phyloP scores from a whole-genome alignment of 2,329 filamentous ascomycete species.

The Ophiostoma quercus region DNA sequence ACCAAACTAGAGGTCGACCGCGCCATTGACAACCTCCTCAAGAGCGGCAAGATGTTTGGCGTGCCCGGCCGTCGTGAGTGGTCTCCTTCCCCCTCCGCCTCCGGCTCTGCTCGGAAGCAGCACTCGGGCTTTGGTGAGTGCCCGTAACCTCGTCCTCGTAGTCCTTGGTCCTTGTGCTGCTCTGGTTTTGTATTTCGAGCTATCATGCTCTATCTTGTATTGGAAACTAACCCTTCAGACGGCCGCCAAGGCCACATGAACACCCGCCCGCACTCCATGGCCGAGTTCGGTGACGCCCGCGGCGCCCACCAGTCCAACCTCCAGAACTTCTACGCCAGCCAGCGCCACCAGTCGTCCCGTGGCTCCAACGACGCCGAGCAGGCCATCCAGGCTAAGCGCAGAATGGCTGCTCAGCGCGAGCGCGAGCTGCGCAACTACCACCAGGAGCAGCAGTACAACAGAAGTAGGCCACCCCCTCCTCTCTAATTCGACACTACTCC shows the following conservation, averaged over 20 bases:
- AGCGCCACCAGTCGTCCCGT: slow-evolving; percentile 83
- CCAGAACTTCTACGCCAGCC: slow-evolving; percentile 89
- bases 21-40: slow-evolving; percentile 89
- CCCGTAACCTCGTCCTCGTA: slow-evolving; percentile 5
- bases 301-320: slow-evolving; percentile 70
- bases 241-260: slow-evolving; percentile 56
- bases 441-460: slow-evolving; percentile 99
- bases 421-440: slow-evolving; percentile 99
- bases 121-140: slow-evolving; percentile 55
- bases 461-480: slow-evolving; percentile 82
- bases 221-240: slow-evolving; percentile 45
- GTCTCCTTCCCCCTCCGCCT: slow-evolving; percentile 50
- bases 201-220: neutral
- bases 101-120: slow-evolving; percentile 46
- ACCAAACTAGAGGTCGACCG: slow-evolving; percentile 75
- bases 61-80: slow-evolving; percentile 71
- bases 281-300: slow-evolving; percentile 72
- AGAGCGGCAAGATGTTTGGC: slow-evolving; percentile 90
- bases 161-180: slow-evolving; percentile 1
- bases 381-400: slow-evolving; percentile 98
- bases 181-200: slow-evolving; percentile 26
- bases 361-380: slow-evolving; percentile 88
- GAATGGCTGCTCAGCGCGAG: slow-evolving; percentile 98
- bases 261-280: slow-evolving; percentile 75
- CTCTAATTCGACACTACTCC: neutral